Evolutionary conservation across 1,284 basidiomycete species (phyloP), one percentile per base, ranked within the genome.

Genomic region (Naganishia liquefaciens): DNA sequence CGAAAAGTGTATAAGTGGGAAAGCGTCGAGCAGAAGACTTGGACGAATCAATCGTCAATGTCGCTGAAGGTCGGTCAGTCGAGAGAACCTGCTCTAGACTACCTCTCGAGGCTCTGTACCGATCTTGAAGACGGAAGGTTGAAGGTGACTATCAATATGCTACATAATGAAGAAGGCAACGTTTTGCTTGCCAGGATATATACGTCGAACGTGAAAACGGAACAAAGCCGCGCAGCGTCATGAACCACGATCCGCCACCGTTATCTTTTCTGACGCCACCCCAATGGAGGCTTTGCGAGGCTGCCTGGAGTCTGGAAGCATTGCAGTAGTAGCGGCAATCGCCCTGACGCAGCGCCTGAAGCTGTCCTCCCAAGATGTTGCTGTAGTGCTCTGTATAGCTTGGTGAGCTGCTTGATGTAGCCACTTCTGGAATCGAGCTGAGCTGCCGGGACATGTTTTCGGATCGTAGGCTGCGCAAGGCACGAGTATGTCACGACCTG

Each of bases 11-110:
- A 27, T 13, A 27, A 40, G 47, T 15, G 57, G 23, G 27, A 33
- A 50, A 46, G 19, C 19, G 27, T 5, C 33, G 15, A 25, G 37
- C n/a, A 50, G 33, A 23, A 27, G 30, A 28, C 57, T 40, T 23
- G 46, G 50, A 60, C 57, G 57, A 60, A 60, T 60, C 57, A 23
- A 60, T 60, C 57, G 57, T 50, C 47, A 33, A 44, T 58, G 28
- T 44, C 55, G 42, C 55, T 17, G 30, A 13, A 4, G 49, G 57
- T 49, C 37, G 57, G 21, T 27, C n/a, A 13, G 46, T 49, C 51
- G 37, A 60, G 46, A 60, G 57, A 25, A 23, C 57, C 57, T 27
- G 57, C 57, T 60, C 57, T 49, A 28, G 33, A 58, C 30, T 47
- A 19, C 47, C 44, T 27, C 7, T 13, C 30, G n/a, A 17, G 33